Evolutionary conservation across 192 early-diverging fungal species (phyloP), one percentile per base, ranked within the genome.

Genomic region (Linnemannia exigua): DNA sequence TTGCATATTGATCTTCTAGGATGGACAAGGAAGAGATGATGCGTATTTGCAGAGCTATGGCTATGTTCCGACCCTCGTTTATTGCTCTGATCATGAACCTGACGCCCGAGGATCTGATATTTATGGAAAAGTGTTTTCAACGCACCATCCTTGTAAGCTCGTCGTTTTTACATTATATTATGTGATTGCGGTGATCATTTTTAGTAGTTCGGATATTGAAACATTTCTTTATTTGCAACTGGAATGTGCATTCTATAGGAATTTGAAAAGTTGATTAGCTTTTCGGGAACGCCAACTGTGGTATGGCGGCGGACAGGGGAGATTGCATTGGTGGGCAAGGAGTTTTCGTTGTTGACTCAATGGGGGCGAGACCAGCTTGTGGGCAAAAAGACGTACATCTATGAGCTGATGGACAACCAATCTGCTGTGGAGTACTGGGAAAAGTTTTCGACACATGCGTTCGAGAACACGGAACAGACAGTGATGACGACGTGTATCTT

Each of bases 81-180:
- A 95, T 98, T 77, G 96, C 97, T 9, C 90, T 96, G 67, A 95
- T 97, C 77, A 97, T 97, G 95, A 96, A 97, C 82, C 84, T 98
- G 81, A 95, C 96, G 9, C 95, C 94, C 77, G 96, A 98, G 75
- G 97, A 98, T 79, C 89, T 98, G 88, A 89, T 97, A 11, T 97
- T 97, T 81, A 96, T 96, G 96, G 97, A 98, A 90, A 97, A 97
- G 88, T 97, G 96, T 84, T 95, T 98, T 75, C 97, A 97, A 83
- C 90, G 97, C 47, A 97, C 97, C 17, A 85, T 98, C 85, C 79
- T 96, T 84, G 93, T 93, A 90, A 84, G 71, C 33, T 28, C 25
- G 15, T 52, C 35, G 33, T 25, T 15, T 68, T 37, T 38, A 0
- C 69, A 31, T 67, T 88, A 68, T 5, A 22, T 67, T 73, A 36